These are phyloP conservation scores for Torulaspora indica DNA, from an alignment of 805 yeast species.

Conservation along the genomic window DNA sequence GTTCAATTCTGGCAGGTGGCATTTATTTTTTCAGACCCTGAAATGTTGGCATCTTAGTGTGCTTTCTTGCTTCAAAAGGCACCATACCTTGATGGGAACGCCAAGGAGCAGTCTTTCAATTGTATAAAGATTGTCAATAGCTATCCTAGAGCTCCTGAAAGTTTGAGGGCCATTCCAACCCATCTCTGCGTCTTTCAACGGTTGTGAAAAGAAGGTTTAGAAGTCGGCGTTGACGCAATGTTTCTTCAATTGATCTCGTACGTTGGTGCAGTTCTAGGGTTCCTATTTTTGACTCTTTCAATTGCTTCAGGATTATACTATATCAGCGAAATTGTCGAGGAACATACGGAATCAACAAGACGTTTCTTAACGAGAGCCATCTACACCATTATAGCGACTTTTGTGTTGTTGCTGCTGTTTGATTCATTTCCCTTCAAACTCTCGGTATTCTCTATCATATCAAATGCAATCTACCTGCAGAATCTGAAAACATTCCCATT, in stretches of 20 bases:
- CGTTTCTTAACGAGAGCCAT: conserved; percentile 61
- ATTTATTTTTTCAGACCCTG: conserved; percentile 29
- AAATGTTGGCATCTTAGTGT: background rate
- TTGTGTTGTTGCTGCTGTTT: conserved; percentile 55
- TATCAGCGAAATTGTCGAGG: conserved; percentile 88
- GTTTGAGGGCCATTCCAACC: no score
- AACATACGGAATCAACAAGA: conserved; percentile 81
- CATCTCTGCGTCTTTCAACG: no score
- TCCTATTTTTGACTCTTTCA: conserved; percentile 55
- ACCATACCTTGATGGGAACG: no score
- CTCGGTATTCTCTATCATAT: conserved; percentile 59
- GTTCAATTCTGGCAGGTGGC: conserved; percentile 89
- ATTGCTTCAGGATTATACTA: conserved; percentile 91
- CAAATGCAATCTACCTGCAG: conserved; percentile 70
- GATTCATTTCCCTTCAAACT: conserved; percentile 77
- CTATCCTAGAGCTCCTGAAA: background rate
- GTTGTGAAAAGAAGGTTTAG: no score
- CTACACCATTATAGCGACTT: conserved; percentile 51
- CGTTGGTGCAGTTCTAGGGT: conserved; percentile 57
- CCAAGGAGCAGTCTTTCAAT: background rate
- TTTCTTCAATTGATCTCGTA: conserved; percentile 55
- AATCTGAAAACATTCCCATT: conserved; percentile 81
- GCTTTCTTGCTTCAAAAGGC: background rate
- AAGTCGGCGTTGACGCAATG: conserved; percentile 42
- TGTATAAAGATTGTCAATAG: background rate